Evolutionary conservation across 139 green algal genomes (phyloP).

Genomic region (Desmodesmus armatus): DNA sequence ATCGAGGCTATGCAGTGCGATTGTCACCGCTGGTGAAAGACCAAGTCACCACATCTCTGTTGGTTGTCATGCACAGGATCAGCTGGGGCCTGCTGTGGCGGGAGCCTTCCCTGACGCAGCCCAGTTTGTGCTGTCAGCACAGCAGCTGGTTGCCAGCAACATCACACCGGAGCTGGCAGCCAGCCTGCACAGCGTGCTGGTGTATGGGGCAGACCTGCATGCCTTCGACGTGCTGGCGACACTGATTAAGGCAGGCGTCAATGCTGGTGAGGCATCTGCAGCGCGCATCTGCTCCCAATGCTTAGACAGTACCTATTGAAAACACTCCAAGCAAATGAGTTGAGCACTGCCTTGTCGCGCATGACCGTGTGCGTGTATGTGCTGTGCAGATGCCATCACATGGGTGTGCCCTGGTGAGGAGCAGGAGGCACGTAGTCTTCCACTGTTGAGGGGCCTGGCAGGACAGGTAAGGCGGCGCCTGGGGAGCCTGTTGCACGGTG

Average conservation of each 20-base stretch:
- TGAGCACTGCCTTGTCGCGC: neutral
- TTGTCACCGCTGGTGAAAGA: neutral
- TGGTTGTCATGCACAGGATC: constrained; percentile 16
- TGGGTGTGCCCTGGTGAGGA: constrained; percentile 23
- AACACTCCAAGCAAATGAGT: neutral
- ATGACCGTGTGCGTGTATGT: neutral
- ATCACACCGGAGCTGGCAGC: constrained; percentile 18
- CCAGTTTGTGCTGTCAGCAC: constrained; percentile 28
- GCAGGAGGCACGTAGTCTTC: constrained; percentile 34
- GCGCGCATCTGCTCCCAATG: neutral
- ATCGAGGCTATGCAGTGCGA: too few relatives aligned
- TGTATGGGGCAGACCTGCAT: constrained; percentile 26
- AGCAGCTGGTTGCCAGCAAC: constrained; percentile 14
- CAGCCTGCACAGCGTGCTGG: constrained; percentile 15
- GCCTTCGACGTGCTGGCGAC: constrained; percentile 20
- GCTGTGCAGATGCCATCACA: constrained; percentile 48
- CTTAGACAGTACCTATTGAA: neutral
- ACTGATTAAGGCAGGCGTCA: constrained; percentile 3
- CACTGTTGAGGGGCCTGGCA: constrained; percentile 41
- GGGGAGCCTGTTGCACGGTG: too few relatives aligned
- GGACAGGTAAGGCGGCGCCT: constrained; percentile 48
- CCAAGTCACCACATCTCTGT: neutral
- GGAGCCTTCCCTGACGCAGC: neutral
- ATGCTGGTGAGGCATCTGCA: neutral
- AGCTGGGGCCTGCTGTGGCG: constrained; percentile 15